Evolutionary conservation across 805 yeast genomes (phyloP), one percentile per base, ranked within the genome.

Genomic region (Yarrowia divulgata): DNA sequence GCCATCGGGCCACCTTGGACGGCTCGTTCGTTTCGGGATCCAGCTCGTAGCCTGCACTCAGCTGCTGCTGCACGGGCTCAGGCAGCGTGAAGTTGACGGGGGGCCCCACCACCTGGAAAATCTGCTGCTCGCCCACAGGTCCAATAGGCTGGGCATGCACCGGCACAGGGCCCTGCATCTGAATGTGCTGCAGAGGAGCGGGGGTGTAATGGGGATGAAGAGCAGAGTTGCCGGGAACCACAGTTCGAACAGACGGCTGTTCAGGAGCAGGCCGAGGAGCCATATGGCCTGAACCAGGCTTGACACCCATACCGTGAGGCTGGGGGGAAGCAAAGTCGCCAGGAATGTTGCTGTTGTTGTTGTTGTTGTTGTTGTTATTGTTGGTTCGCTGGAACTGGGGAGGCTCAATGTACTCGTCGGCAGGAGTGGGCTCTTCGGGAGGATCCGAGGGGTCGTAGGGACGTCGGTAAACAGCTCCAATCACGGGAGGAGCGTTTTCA

Each of bases 401-500:
- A 19, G 60, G 71, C 42, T 68, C 52, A 34, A 49, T 67, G 67
- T 54, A 68, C 62, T 54, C 67, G 29, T 69, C 54, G 45, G 79
- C 79, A 29, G 86, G 82, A n/a, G 85, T 79, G 0, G 87, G 81
- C 73, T 88, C 88, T 78, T 89, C 97, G 69, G 90, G 84, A 75
- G 94, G 97, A 76, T 93, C 97, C 69, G 88, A 87, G 52, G 87
- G 87, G 72, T 88, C 87, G 45, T 88, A 86, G 0, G 91, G 90
- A 71, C 94, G 85, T 71, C 88, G 79, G 78, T 91, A 94, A 9
- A 95, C 97, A 39, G 91, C 95, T 37, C 99, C 99, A 43, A 90
- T 87, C 39, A 93, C 78, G n/a, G 99, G 98, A 14, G 98, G 98
- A 0, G 97, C 96, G 73, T 91, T 88, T 72, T 89, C 84, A 29